Conservation (phyloP, 202 grass and related monocot genomes). For the Brachypodium distachyon region DNA sequence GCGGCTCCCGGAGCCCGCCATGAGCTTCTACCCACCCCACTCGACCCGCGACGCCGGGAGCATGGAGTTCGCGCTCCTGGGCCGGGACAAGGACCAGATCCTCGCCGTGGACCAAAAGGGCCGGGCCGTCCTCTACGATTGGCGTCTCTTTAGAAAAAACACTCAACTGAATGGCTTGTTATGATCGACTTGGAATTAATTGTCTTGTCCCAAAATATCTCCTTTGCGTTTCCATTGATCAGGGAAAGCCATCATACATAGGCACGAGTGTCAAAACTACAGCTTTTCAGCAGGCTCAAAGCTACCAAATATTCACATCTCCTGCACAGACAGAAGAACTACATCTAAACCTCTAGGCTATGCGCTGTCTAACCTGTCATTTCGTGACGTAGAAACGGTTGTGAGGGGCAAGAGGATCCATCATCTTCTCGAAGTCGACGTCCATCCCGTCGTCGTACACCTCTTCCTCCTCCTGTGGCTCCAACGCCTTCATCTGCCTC, state of each 20-base stretch:
- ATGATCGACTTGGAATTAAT: neutral
- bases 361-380: neutral
- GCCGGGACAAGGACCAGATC: neutral
- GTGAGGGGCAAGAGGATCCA: constrained; percentile 20
- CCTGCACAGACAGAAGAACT: neutral
- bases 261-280: neutral
- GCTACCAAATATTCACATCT: constrained; percentile 14
- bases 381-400: constrained; percentile 33
- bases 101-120: neutral
- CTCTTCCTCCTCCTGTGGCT: constrained; percentile 30
- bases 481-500: constrained; percentile 9
- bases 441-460: constrained; percentile 62
- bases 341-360: neutral
- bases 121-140: neutral
- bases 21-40: neutral
- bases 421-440: constrained; percentile 48
- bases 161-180: neutral
- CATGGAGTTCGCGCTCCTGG: neutral
- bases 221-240: neutral
- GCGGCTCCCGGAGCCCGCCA: neutral
- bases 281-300: neutral
- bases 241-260: neutral
- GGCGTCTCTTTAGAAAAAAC: too few species aligned
- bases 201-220: neutral
- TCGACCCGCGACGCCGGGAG: neutral